These are phyloP conservation scores for Skeletonema menzelii DNA, from an alignment of 108 stramenopile genomes.

Conservation along the genomic window DNA sequence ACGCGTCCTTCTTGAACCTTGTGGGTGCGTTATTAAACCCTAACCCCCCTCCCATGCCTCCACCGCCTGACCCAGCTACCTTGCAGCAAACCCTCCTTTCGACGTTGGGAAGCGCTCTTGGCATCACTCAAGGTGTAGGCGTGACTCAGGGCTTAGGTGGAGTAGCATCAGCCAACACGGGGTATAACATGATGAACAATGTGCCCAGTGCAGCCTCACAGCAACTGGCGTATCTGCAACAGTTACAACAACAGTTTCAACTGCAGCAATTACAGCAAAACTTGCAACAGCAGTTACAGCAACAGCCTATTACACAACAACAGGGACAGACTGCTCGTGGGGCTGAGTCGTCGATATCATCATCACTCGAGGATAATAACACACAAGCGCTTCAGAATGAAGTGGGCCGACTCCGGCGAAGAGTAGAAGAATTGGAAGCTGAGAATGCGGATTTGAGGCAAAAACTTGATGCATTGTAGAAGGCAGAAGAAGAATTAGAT, in stretches of 20 bases:
- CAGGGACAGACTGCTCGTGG: not conserved
- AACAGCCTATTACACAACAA: not conserved
- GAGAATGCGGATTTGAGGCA: not conserved
- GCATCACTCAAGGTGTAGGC: not conserved
- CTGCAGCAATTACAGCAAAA: constrained; percentile 35
- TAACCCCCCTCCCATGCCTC: constrained; percentile 30
- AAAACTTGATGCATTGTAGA: not conserved
- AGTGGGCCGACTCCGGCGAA: not conserved
- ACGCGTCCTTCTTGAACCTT: not conserved
- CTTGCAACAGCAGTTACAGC: not conserved
- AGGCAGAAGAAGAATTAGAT: not conserved
- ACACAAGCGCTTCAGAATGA: not conserved
- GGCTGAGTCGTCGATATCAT: not conserved
- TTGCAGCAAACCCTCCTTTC: not conserved
- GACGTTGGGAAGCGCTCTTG: not conserved
- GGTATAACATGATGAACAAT: constrained; percentile 21
- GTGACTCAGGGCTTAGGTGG: not conserved
- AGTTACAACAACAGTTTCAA: constrained; percentile 23
- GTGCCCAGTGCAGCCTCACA: constrained; percentile 21
- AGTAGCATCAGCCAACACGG: not conserved
- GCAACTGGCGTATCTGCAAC: constrained; percentile 38
- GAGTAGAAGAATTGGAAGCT: not conserved
- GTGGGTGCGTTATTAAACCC: constrained; percentile 1
- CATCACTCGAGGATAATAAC: not conserved
- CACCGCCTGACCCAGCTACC: not conserved